Conservation (phyloP, 2,329 filamentous ascomycete genomes). For the Emydomyces testavorans region DNA sequence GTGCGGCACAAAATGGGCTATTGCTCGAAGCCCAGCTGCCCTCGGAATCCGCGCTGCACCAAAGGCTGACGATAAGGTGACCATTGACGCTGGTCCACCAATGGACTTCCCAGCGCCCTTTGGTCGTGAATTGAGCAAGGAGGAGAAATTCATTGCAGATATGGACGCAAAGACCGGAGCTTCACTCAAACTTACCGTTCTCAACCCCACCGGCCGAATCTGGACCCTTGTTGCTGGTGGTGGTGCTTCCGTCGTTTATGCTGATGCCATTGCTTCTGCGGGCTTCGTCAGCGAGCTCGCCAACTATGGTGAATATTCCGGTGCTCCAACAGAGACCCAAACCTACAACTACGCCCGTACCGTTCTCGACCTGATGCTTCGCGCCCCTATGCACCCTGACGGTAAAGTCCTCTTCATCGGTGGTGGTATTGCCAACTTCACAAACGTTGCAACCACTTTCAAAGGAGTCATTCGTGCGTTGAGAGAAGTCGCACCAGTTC, state of each 20-base stretch:
- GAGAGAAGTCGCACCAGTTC: constrained; percentile 70
- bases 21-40: constrained; percentile 80
- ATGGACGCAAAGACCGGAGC: constrained; percentile 99
- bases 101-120: constrained; percentile 99
- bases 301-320: constrained; percentile 99
- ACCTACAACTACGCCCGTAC: constrained; percentile 98
- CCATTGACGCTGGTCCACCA: constrained; percentile 87
- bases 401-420: constrained; percentile 99
- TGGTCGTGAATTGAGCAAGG: constrained; percentile 94
- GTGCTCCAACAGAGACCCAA: constrained; percentile 95
- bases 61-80: constrained; percentile 62
- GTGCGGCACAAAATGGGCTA: constrained; percentile 97
- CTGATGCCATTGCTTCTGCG: constrained; percentile 92
- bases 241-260: constrained; percentile 98
- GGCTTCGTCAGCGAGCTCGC: constrained; percentile 93
- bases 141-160: constrained; percentile 98
- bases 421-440: constrained; percentile 99
- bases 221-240: constrained; percentile 98
- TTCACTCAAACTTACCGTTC: constrained; percentile 92
- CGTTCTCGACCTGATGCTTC: constrained; percentile 93
- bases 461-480: constrained; percentile 98
- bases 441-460: constrained; percentile 98
- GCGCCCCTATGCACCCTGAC: constrained; percentile 68
- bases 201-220: constrained; percentile 82
- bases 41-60: constrained; percentile 62